Evolutionary conservation across 2,329 filamentous ascomycete species (phyloP).

Genomic region (Cadophora sp.): DNA sequence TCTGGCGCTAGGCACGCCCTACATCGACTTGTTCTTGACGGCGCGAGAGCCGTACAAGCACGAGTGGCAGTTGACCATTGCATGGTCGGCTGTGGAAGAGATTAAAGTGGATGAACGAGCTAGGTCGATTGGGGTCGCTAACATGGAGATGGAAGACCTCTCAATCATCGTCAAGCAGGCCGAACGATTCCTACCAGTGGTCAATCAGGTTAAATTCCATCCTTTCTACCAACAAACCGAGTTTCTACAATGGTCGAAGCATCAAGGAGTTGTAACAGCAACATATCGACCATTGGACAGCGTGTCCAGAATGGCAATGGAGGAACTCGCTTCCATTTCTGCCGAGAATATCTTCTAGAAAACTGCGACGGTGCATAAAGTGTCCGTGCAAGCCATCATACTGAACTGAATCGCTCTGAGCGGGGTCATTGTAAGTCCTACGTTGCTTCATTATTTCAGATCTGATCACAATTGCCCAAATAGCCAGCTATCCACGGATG

Average conservation of each 20-base stretch:
- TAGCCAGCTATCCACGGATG: no score
- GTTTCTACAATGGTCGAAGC: constrained; percentile 42
- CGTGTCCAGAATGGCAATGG: background rate
- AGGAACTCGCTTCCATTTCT: background rate
- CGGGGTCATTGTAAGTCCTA: background rate
- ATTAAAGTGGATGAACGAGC: constrained; percentile 69
- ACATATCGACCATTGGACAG: constrained; percentile 57
- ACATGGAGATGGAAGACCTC: constrained; percentile 64
- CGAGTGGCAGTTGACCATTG: background rate
- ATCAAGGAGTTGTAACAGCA: constrained; percentile 59
- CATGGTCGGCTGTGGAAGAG: constrained; percentile 63
- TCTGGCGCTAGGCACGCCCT: background rate
- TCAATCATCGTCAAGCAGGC: constrained; percentile 59
- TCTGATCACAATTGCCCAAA: no score
- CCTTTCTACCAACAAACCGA: constrained; percentile 42
- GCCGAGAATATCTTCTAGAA: background rate
- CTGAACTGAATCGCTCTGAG: background rate
- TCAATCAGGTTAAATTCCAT: constrained; percentile 53
- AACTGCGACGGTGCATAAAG: background rate
- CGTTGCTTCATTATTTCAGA: background rate
- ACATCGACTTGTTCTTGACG: background rate
- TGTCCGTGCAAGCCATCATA: background rate
- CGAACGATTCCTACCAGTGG: constrained; percentile 46
- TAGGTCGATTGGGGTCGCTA: constrained; percentile 76
- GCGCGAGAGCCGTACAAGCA: background rate